Conservation (phyloP, 352 stramenopile species). For the Phytophthora sp. region DNA sequence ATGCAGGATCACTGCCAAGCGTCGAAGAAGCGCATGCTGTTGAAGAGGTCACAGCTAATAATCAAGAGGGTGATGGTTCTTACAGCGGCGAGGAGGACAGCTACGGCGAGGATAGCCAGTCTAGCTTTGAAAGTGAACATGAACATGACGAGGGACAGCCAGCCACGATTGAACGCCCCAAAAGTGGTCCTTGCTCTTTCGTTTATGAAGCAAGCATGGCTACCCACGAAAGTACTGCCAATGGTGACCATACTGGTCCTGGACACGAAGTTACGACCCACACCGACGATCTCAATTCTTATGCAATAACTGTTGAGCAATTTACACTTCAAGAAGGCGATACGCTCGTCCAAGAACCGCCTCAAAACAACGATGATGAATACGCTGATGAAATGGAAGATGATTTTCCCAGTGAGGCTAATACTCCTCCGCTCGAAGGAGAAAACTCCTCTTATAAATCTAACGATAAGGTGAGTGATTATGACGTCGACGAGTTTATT, state of each 20-base stretch:
- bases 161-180: neutral
- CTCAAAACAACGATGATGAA: slow-evolving; percentile 14
- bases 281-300: neutral
- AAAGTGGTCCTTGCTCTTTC: neutral
- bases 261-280: neutral
- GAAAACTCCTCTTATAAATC: slow-evolving; percentile 7
- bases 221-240: neutral
- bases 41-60: neutral
- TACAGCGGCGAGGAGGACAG: slow-evolving; percentile 11
- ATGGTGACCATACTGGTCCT: neutral
- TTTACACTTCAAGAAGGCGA: neutral
- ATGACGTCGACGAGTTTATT: slow-evolving; percentile 25
- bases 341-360: neutral
- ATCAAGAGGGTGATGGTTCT: slow-evolving; percentile 10
- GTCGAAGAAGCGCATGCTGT: slow-evolving; percentile 31
- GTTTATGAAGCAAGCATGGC: neutral
- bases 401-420: slow-evolving; percentile 15
- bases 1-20: slow-evolving; percentile 34
- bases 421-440: slow-evolving; percentile 6
- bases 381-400: slow-evolving; percentile 27
- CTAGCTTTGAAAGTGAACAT: slow-evolving; percentile 10
- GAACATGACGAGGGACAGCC: neutral
- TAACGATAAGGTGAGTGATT: slow-evolving; percentile 2
- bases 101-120: slow-evolving; percentile 4
- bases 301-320: neutral